phyloP scores from a whole-genome alignment of 495 filamentous ascomycete species.

The Chaetomidium leptoderma region DNA sequence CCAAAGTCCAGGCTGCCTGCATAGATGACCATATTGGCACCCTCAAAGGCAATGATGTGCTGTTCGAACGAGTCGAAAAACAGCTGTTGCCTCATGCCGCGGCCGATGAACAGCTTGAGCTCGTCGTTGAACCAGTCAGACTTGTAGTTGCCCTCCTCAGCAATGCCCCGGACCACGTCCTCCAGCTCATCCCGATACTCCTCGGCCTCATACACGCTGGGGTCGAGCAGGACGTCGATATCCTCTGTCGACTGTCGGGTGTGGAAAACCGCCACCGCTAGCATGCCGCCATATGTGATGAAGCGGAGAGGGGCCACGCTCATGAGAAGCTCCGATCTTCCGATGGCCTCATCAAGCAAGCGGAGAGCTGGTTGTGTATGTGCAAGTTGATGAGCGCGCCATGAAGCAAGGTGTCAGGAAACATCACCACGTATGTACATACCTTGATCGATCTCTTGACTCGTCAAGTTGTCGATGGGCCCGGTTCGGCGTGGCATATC shows the following conservation, averaged over 20 bases:
- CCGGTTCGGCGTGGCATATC: too few species aligned
- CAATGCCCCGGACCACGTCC: neutral
- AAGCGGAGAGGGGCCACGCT: constrained; percentile 4
- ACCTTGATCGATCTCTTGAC: too few species aligned
- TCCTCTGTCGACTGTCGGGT: constrained; percentile 2
- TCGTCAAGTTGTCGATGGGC: too few species aligned
- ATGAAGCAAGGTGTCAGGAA: too few species aligned
- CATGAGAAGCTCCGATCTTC: constrained; percentile 2
- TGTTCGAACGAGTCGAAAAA: too few species aligned
- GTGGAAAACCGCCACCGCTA: neutral
- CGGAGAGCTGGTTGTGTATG: neutral
- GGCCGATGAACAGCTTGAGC: neutral
- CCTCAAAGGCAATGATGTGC: too few species aligned
- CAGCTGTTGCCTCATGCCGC: too few species aligned
- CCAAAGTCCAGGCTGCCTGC: neutral
- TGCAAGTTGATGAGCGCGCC: too few species aligned
- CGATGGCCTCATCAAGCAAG: neutral
- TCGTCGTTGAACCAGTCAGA: neutral
- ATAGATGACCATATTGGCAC: too few species aligned
- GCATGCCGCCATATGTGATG: neutral
- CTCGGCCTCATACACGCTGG: neutral
- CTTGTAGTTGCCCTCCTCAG: neutral
- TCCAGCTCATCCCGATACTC: neutral
- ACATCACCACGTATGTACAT: too few species aligned
- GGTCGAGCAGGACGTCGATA: constrained; percentile 9